Conservation (phyloP, 805 yeast species). For the Schwanniomyces vanrijiae region DNA sequence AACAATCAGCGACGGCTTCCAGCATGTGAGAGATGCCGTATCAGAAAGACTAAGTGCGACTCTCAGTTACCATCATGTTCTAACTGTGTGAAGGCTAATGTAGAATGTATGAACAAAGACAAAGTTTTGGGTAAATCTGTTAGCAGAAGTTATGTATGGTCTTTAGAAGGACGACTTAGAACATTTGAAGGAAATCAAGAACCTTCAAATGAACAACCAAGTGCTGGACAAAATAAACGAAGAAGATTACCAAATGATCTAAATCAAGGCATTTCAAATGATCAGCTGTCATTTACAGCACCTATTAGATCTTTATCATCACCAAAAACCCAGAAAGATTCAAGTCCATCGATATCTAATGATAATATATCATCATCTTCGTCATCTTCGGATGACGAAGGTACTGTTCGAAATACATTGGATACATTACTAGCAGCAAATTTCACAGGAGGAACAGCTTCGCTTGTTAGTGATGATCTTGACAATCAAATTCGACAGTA, state of each 20-base stretch:
- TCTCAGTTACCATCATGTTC: slow-evolving; percentile 20
- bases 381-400: neutral
- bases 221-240: no score
- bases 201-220: neutral
- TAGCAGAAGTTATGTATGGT: slow-evolving; percentile 6
- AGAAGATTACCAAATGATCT: no score
- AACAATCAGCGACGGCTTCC: slow-evolving; percentile 5
- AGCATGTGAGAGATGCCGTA: slow-evolving; percentile 12
- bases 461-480: slow-evolving; percentile 8
- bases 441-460: neutral
- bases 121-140: slow-evolving; percentile 8
- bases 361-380: no score
- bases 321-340: no score
- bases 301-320: no score
- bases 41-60: slow-evolving; percentile 6
- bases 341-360: no score
- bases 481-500: slow-evolving; percentile 8
- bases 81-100: slow-evolving; percentile 26
- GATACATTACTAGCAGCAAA: slow-evolving; percentile 4
- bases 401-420: slow-evolving; percentile 3
- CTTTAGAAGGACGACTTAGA: slow-evolving; percentile 2
- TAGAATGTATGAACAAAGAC: slow-evolving; percentile 22
- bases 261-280: no score
- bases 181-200: neutral
- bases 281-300: no score